Evolutionary conservation across 2,329 filamentous ascomycete species (phyloP).

Genomic region (Bimuria novae-zelandiae): DNA sequence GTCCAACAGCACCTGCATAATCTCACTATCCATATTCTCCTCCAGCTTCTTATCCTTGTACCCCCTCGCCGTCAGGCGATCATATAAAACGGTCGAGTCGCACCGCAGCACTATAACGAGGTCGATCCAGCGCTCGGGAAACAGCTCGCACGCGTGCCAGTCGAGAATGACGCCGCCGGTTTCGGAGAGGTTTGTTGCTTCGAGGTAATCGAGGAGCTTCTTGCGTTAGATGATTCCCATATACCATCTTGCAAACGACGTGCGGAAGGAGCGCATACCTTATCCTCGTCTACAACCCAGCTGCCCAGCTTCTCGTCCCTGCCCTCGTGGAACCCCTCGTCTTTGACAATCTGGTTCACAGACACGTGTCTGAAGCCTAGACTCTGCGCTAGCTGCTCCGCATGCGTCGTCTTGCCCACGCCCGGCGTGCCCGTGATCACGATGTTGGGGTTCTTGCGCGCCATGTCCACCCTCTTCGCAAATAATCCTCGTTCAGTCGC

Average conservation of each 20-base stretch:
- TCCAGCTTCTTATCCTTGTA: conserved; percentile 88
- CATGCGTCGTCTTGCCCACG: conserved; percentile 93
- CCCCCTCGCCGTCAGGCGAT: conserved; percentile 76
- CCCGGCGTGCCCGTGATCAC: conserved; percentile 95
- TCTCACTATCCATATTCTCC: conserved; percentile 95
- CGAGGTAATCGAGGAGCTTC: conserved; percentile 84
- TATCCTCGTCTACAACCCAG: conserved; percentile 96
- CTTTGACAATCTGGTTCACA: conserved; percentile 90
- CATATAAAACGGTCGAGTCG: conserved; percentile 79
- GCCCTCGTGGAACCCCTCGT: conserved; percentile 82
- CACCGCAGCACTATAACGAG: conserved; percentile 89
- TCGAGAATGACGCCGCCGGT: conserved; percentile 88
- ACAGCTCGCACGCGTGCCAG: conserved; percentile 97
- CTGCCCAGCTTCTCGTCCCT: conserved; percentile 84
- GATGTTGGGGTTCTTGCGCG: conserved; percentile 73
- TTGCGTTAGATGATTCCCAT: not conserved
- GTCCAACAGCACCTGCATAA: conserved; percentile 91
- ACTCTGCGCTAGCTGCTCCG: conserved; percentile 75
- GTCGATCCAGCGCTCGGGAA: conserved; percentile 92
- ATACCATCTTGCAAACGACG: not conserved
- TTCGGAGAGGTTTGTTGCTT: conserved; percentile 69
- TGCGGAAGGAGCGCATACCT: conserved; percentile 58
- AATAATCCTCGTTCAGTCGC: too few relatives aligned
- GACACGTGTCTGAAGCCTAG: conserved; percentile 81
- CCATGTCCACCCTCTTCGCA: conserved; percentile 31